Conservation (phyloP, 2,329 filamentous ascomycete species). For the Dothistroma pini region DNA sequence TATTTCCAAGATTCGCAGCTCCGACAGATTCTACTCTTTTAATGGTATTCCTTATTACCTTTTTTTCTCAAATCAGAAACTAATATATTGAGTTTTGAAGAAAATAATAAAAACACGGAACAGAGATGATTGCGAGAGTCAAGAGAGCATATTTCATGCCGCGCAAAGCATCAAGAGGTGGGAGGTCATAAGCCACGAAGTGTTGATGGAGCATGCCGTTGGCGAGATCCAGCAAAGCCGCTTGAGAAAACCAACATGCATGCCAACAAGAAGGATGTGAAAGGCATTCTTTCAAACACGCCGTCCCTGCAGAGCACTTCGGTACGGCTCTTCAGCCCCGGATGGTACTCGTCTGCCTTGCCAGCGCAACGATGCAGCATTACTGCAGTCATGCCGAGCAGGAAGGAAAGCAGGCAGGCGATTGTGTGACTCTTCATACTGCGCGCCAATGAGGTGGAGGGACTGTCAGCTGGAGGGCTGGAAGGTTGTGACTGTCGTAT, state of each 20-base stretch:
- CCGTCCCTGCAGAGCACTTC: neutral
- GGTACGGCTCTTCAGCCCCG: conserved; percentile 7
- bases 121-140: too few species aligned
- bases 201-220: neutral
- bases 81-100: too few species aligned
- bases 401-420: too few species aligned
- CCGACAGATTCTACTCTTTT: neutral
- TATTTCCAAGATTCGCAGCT: neutral
- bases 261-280: too few species aligned
- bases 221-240: too few species aligned
- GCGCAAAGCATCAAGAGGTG: neutral
- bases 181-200: neutral
- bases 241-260: too few species aligned
- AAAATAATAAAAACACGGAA: too few species aligned
- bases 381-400: conserved; percentile 7
- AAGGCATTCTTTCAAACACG: too few species aligned
- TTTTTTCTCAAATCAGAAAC: too few species aligned
- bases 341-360: neutral
- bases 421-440: conserved; percentile 9
- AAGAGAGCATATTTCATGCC: neutral
- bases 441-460: neutral
- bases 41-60: too few species aligned
- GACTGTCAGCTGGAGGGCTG: neutral
- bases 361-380: neutral
- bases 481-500: neutral